A percentile compares a stretch with the other conserved stretches of the same genome.
Evolutionary conservation across 352 stramenopile genomes (phyloP).

Genomic region (Poterioochromonas sp.): DNA sequence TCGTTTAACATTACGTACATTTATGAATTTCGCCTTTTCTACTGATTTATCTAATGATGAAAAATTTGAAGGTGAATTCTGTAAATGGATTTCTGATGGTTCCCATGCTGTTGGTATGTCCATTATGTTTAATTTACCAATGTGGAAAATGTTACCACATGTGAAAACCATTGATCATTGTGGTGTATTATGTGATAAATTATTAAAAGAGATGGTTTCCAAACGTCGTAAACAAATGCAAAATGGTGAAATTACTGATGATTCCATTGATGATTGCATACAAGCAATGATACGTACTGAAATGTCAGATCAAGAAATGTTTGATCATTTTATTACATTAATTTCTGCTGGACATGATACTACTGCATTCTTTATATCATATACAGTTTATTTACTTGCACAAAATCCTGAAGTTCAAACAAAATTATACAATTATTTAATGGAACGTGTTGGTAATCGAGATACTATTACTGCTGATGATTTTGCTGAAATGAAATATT

Average conservation of each 20-base stretch:
- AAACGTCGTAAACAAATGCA: conserved; percentile 3
- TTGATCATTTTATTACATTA: conserved; percentile 43
- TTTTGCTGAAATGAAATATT: conserved; percentile 37
- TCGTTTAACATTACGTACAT: conserved; percentile 37
- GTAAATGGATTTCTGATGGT: conserved; percentile 27
- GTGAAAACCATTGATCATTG: conserved; percentile 18
- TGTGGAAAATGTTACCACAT: conserved; percentile 36
- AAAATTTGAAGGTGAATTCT: neutral
- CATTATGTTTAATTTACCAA: conserved; percentile 42
- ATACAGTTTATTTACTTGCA: conserved; percentile 40
- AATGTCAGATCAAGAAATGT: conserved; percentile 36
- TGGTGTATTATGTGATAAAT: neutral
- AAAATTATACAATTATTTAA: conserved; percentile 37
- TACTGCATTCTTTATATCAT: conserved; percentile 43
- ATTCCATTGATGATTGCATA: conserved; percentile 38
- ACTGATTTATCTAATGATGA: neutral
- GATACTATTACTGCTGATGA: conserved; percentile 41
- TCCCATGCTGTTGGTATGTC: conserved; percentile 40
- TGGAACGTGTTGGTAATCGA: neutral
- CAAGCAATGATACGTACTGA: conserved; percentile 36
- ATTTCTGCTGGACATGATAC: conserved; percentile 46
- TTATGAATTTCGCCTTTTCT: conserved; percentile 17
- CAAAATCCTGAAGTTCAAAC: conserved; percentile 40
- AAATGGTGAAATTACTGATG: conserved; percentile 35
- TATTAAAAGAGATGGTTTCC: conserved; percentile 34